These are phyloP conservation scores for Ophiostoma ips DNA, from an alignment of 2,329 filamentous ascomycete genomes.

Conservation along the genomic window DNA sequence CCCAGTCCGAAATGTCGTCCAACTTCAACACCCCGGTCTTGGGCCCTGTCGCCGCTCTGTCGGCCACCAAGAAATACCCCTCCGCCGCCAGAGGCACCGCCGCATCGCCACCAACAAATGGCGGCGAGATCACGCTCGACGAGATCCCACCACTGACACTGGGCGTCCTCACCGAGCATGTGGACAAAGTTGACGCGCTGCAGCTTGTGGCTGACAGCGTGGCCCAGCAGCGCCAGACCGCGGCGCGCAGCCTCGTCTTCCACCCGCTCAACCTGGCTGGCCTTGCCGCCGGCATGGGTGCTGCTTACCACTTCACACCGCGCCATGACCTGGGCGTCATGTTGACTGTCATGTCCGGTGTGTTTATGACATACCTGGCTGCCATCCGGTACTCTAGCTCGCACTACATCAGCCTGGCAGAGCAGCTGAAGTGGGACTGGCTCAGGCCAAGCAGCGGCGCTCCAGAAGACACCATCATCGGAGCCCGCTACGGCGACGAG, in stretches of 20 bases:
- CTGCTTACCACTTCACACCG: slow-evolving; percentile 31
- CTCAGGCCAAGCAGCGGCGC: slow-evolving; percentile 23
- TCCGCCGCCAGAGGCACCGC: background rate
- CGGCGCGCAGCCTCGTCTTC: slow-evolving; percentile 48
- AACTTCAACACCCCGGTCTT: slow-evolving; percentile 51
- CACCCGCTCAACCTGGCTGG: slow-evolving; percentile 42
- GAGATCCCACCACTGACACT: slow-evolving; percentile 52
- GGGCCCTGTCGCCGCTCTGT: slow-evolving; percentile 31
- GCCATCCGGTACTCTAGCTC: slow-evolving; percentile 45
- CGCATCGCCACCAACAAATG: background rate
- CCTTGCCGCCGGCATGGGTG: slow-evolving; percentile 29
- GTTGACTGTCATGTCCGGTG: slow-evolving; percentile 43
- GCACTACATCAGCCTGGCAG: slow-evolving; percentile 50
- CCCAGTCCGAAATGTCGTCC: slow-evolving; percentile 45
- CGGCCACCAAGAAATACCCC: slow-evolving; percentile 5
- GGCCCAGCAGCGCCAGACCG: slow-evolving; percentile 63
- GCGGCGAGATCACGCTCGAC: slow-evolving; percentile 22
- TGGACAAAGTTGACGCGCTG: slow-evolving; percentile 54
- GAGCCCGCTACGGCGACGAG: slow-evolving; percentile 52
- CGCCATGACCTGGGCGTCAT: slow-evolving; percentile 38
- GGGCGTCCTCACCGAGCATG: slow-evolving; percentile 36
- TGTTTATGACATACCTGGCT: slow-evolving; percentile 50
- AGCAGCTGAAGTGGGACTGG: slow-evolving; percentile 49
- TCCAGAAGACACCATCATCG: slow-evolving; percentile 40
- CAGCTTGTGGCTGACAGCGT: slow-evolving; percentile 68